Percentiles rank a stretch among this genome's conserved stretches.
These are phyloP conservation scores for Candida pseudoglaebosa DNA, from an alignment of 805 yeast genomes.

Conservation along the genomic window DNA sequence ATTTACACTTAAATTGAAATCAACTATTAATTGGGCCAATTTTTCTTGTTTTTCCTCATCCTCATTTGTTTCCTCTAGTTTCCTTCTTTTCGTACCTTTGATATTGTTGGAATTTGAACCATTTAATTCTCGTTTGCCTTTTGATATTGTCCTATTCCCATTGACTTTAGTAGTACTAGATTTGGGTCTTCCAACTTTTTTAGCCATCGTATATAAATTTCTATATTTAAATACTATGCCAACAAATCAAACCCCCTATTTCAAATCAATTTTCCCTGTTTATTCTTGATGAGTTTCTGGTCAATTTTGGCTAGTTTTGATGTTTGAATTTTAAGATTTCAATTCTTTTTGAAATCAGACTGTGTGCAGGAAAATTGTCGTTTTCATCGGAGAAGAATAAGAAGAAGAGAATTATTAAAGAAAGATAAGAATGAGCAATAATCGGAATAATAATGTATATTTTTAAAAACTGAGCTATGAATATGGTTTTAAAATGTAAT, in stretches of 20 bases:
- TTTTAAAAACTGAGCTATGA: neutral
- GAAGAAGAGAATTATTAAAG: no score
- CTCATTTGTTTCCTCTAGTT: slow-evolving; percentile 5
- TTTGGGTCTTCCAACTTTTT: slow-evolving; percentile 5
- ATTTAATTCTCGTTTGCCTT: slow-evolving; percentile 5
- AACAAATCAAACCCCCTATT: neutral
- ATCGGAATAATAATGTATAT: neutral
- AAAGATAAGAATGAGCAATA: no score
- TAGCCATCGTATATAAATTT: slow-evolving; percentile 2
- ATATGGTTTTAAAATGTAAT: no score
- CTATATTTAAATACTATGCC: neutral
- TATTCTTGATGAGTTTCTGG: neutral
- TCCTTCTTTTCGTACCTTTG: slow-evolving; percentile 18
- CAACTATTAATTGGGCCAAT: slow-evolving; percentile 41
- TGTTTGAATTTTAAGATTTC: neutral
- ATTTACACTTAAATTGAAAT: slow-evolving; percentile 47
- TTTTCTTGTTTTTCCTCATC: slow-evolving; percentile 13
- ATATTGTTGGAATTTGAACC: neutral
- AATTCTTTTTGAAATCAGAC: neutral
- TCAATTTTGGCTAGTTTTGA: neutral
- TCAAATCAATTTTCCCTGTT: neutral
- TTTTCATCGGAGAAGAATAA: no score
- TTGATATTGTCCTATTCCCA: slow-evolving; percentile 7
- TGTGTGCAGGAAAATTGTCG: neutral
- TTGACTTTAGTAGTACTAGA: neutral